These are phyloP conservation scores for Fusarium cicatricum DNA, from an alignment of 2,329 filamentous ascomycete genomes.

Conservation along the genomic window DNA sequence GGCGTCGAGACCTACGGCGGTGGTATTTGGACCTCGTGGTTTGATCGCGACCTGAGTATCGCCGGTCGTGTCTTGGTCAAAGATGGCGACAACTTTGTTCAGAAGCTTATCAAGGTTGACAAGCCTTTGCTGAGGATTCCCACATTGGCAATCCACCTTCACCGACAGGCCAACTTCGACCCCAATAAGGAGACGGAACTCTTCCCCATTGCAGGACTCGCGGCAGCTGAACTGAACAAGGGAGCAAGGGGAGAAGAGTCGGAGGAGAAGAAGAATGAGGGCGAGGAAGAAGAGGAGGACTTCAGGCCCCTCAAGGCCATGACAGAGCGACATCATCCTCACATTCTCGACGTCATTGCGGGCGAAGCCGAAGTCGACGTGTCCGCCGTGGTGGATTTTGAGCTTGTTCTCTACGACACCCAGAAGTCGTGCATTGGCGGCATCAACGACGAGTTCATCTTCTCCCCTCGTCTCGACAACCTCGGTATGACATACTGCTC, in stretches of 20 bases:
- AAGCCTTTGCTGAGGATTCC: constrained; percentile 91
- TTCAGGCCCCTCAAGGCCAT: constrained; percentile 82
- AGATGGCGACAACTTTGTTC: constrained; percentile 75
- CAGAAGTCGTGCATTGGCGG: constrained; percentile 91
- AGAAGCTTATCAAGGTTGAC: constrained; percentile 89
- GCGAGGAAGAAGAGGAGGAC: constrained; percentile 53
- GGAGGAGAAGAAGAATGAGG: constrained; percentile 47
- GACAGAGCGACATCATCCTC: constrained; percentile 86
- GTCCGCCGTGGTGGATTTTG: constrained; percentile 86
- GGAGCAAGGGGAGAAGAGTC: constrained; percentile 61
- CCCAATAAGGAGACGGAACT: constrained; percentile 98
- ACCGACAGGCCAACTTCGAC: constrained; percentile 83
- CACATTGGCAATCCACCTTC: constrained; percentile 91
- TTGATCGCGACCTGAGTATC: constrained; percentile 91
- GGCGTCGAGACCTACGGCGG: constrained; percentile 97
- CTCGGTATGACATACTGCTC: constrained; percentile 96
- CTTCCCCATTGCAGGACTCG: constrained; percentile 90
- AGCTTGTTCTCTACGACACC: constrained; percentile 96
- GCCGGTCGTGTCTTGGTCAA: constrained; percentile 88
- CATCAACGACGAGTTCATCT: constrained; percentile 92
- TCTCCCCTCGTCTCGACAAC: constrained; percentile 95
- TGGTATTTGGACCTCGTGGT: constrained; percentile 98
- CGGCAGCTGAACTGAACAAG: constrained; percentile 87
- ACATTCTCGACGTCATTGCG: constrained; percentile 85
- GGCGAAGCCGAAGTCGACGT: constrained; percentile 76